Base-by-base conservation (phyloP, 805 yeast genomes). In the Yamadazyma ubonensis region DNA sequence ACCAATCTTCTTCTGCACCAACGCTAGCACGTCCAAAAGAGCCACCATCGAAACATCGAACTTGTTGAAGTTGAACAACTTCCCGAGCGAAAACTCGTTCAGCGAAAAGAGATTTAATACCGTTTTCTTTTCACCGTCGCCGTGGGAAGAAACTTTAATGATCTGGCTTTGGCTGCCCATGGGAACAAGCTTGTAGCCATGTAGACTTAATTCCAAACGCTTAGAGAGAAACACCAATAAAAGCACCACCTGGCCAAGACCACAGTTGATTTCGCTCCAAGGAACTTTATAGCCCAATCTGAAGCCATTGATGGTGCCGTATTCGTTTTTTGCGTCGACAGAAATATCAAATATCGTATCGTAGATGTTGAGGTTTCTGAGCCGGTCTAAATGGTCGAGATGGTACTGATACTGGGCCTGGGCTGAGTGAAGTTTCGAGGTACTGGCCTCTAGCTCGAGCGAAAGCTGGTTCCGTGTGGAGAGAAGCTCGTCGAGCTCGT, bases 241-340 rank as follows among this genome's bases (percentile, higher is more conserved):
- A 9, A 88, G 62, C 2, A 86, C 75, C 2, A 90, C 65, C 49
- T 90, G 96, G 0, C 98, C 98, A 51, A 90, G 63, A 0, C 95
- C 96, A 2, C 95, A 93, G 55, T 89, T 90, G 30, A 88, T 82
- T 52, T 90, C 98, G 39, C 86, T 78, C 95, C 96, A 88, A 2
- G 95, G 83, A 0, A 90, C 86, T 44, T 72, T 75, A 38, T 66
- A 60, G 0, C 98, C 98, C n/a, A 91, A 58, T 41, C 96, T 63
- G 18, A 87, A 69, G 0, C 90, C 91, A 60, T 90, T 90, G 22
- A 90, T 91, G 1, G 93, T 83, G 0, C 95, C 96, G 62, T 86
- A 87, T 23, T 78, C 77, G 4, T 91, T 93, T 14, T 53, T 43
- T 7, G 51, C 46, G 45, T 86, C 87, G 47, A 82, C 85, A 1